phyloP scores from a whole-genome alignment of 164 flowering plant species.

The Cinnamomum micranthum region DNA sequence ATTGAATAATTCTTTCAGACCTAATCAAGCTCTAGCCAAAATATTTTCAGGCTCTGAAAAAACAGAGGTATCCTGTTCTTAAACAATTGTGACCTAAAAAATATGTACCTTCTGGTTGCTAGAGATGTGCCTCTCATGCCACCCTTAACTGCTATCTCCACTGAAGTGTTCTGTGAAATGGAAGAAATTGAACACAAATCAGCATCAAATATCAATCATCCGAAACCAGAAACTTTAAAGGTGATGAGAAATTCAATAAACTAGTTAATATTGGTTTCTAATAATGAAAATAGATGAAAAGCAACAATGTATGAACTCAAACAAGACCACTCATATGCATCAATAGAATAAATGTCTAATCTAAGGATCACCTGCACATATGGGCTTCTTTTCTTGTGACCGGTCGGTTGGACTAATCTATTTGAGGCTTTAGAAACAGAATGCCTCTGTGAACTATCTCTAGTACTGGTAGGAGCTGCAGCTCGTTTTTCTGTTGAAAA shows the following conservation, averaged over 20 bases:
- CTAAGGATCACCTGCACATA: not conserved
- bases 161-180: not conserved
- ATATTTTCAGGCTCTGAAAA: not conserved
- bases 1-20: not conserved
- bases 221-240: not conserved
- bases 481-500: not conserved
- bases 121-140: constrained; percentile 1
- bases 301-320: not conserved
- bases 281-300: not conserved
- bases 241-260: not conserved
- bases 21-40: not conserved
- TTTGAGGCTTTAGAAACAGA: constrained; percentile 1
- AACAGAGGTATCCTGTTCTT: not conserved
- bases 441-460: not conserved
- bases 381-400: not conserved
- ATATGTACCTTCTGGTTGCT: not conserved
- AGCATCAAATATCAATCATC: not conserved
- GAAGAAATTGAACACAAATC: not conserved
- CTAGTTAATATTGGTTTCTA: not conserved
- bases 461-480: not conserved
- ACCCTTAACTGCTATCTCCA: not conserved
- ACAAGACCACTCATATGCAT: not conserved
- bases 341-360: not conserved
- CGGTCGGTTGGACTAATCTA: not conserved
- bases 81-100: not conserved